A percentile compares a stretch with the other conserved stretches of the same genome.
Evolutionary conservation across 345 rosid species (phyloP).

Genomic region (Carallia brachiata): DNA sequence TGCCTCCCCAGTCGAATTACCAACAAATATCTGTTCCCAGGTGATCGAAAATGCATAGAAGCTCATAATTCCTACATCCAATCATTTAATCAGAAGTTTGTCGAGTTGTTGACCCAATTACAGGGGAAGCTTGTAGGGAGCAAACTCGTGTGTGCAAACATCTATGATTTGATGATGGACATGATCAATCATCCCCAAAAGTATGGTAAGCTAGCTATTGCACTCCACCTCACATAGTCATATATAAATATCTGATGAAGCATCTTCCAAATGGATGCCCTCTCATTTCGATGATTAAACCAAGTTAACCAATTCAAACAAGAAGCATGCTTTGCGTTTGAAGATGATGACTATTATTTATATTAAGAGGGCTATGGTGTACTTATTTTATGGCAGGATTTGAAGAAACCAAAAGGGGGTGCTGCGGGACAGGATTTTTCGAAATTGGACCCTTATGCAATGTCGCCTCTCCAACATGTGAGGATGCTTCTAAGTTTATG

Average conservation of each 20-base stretch:
- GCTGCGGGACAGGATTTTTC: neutral
- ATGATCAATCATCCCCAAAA: conserved; percentile 1
- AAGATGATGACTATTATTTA: neutral
- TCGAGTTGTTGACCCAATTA: neutral
- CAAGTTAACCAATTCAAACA: neutral
- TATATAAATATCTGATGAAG: neutral
- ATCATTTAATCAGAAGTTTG: conserved; percentile 4
- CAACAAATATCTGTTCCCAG: neutral
- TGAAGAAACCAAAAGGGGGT: neutral
- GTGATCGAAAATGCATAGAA: neutral
- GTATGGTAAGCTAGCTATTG: conserved; percentile 5
- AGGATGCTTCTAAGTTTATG: neutral
- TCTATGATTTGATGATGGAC: neutral
- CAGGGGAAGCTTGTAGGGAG: neutral
- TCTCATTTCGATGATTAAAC: neutral
- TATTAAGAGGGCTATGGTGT: neutral
- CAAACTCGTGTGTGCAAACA: conserved; percentile 1
- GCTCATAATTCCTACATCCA: neutral
- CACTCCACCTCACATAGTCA: neutral
- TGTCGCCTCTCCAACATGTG: neutral
- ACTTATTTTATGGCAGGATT: neutral
- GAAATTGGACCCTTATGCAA: conserved; percentile 2
- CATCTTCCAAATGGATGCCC: neutral
- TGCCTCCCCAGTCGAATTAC: conserved; percentile 1
- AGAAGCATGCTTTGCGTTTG: neutral